phyloP scores from a whole-genome alignment of 2,329 filamentous ascomycete species.

The Atkinsonella hypoxylon region DNA sequence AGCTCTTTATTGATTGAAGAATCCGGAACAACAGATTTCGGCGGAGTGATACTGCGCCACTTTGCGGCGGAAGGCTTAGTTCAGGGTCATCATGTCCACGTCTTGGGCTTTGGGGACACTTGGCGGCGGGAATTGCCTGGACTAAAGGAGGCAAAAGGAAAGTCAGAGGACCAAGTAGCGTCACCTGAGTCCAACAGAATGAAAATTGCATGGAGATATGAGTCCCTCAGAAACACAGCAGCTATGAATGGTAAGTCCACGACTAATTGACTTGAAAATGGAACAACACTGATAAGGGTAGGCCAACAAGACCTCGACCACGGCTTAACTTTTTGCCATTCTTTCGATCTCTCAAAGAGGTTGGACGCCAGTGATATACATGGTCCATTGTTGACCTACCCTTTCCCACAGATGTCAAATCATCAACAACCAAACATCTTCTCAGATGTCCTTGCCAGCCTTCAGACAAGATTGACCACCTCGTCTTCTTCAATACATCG shows the following conservation, averaged over 20 bases:
- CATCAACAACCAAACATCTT: conserved; percentile 30
- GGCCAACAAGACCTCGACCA: conserved; percentile 4
- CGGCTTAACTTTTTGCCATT: conserved; percentile 47
- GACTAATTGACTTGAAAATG: background rate
- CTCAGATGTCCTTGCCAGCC: conserved; percentile 46
- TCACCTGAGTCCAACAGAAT: conserved; percentile 55
- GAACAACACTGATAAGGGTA: background rate
- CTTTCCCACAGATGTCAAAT: conserved; percentile 28
- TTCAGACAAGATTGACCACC: conserved; percentile 42
- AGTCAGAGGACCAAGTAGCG: conserved; percentile 28
- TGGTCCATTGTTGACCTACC: conserved; percentile 36
- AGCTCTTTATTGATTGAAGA: conserved; percentile 75
- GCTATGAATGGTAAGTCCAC: background rate
- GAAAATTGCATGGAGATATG: conserved; percentile 99
- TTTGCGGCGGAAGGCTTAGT: conserved; percentile 89
- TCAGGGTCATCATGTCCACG: conserved; percentile 80
- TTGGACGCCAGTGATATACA: conserved; percentile 38
- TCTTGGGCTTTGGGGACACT: conserved; percentile 64
- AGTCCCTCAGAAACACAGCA: conserved; percentile 54
- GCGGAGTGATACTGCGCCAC: conserved; percentile 70
- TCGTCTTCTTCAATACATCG: conserved; percentile 59
- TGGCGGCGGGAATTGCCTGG: conserved; percentile 83
- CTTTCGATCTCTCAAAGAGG: conserved; percentile 59
- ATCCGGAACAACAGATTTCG: conserved; percentile 87
- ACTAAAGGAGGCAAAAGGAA: conserved; percentile 31